Evolutionary conservation across 805 yeast species (phyloP), one percentile per base, ranked within the genome.

Genomic region (Nakazawaea ishiwadae): DNA sequence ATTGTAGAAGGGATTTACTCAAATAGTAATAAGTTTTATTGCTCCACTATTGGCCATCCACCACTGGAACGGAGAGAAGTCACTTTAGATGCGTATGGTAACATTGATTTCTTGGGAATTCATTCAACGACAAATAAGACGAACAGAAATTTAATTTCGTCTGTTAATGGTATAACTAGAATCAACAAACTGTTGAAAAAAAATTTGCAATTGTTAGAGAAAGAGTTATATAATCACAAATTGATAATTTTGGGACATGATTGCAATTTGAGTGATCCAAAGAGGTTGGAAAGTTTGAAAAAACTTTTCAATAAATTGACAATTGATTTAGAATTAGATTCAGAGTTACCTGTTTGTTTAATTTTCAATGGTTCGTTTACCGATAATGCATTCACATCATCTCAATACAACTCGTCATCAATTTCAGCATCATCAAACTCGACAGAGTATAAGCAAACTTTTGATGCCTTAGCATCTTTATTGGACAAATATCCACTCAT

Each of bases 1-100:
- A 62, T 91, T 2, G 82, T 84, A 39, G 95, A 88, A 54, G 99
- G 99, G 14, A 77, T 86, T 14, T 87, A 88, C 55, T 77, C 81
- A 12, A 79, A 81, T 3, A 74, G 78, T 14, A 78, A 81, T 2
- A 79, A 73, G 36, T 89, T 93, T 55, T 79, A 82, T 49, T 95
- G 84, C 1, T 72, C 84, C 21, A 73, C 83, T 4, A 70, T 93
- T 38, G 83, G 84, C 3, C 96, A 88, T 45, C 98, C 99, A 3
- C 89, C 93, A 0, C 82, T 88, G 3, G 99, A 93, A 56, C 68
- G 75, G 48, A 69, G 97, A 44, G 79, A 72, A 7, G 59, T 55
- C 0, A 71, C 95, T 1, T 54, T 79, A 42, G 90, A 84, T 19
- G 81, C 82, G 1, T 79, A 79, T 45, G 98, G 96, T 1, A 74